phyloP scores from a whole-genome alignment of 495 filamentous ascomycete genomes.

The Entonaema liquescens region DNA sequence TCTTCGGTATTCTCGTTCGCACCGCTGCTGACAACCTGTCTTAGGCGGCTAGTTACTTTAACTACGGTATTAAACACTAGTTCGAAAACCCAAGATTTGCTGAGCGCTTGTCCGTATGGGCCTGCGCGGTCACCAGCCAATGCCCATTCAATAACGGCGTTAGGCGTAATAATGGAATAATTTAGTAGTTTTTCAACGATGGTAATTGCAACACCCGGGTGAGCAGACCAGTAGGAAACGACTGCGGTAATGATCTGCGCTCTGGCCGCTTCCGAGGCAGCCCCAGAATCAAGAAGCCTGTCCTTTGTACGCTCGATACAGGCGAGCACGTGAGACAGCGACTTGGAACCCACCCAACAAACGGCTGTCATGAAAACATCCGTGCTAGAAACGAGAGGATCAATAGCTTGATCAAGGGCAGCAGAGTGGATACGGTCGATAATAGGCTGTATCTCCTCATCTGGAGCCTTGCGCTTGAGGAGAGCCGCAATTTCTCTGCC shows the following conservation, averaged over 20 bases:
- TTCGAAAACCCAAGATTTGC: constrained; percentile 81
- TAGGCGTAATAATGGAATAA: constrained; percentile 89
- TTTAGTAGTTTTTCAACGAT: constrained; percentile 98
- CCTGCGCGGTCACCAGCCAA: constrained; percentile 63
- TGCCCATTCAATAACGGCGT: constrained; percentile 88
- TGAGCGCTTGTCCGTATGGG: constrained; percentile 70
- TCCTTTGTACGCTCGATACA: constrained; percentile 97
- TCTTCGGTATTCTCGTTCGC: constrained; percentile 40
- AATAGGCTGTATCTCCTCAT: constrained; percentile 79
- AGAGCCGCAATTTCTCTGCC: constrained; percentile 80
- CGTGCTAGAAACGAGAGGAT: constrained; percentile 82
- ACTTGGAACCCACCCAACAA: constrained; percentile 91
- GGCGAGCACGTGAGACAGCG: constrained; percentile 92
- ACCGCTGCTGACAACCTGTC: constrained; percentile 73
- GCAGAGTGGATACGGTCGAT: constrained; percentile 80
- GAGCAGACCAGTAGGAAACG: constrained; percentile 91
- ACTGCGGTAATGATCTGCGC: constrained; percentile 90
- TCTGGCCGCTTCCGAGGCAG: constrained; percentile 73
- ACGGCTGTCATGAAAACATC: constrained; percentile 94
- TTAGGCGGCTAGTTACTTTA: constrained; percentile 90
- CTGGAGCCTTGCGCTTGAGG: constrained; percentile 81
- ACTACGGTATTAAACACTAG: constrained; percentile 85
- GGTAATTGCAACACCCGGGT: constrained; percentile 90
- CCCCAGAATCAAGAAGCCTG: constrained; percentile 79
- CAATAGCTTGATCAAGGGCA: constrained; percentile 72